A percentile compares a stretch with the other conserved stretches of the same genome.
phyloP scores from a whole-genome alignment of 1,139 yeast species.

The Yamadazyma triangularis region DNA sequence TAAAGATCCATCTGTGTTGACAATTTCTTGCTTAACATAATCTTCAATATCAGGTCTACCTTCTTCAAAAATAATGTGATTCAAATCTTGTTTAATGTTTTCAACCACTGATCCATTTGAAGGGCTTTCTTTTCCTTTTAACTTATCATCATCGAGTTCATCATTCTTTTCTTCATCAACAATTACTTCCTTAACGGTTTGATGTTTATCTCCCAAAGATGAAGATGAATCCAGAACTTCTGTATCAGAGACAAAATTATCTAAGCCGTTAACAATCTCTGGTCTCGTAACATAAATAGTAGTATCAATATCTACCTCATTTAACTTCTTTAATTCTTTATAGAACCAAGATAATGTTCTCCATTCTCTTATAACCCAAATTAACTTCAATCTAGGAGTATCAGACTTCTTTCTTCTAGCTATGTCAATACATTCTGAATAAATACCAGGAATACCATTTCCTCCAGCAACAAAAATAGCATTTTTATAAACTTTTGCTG shows the following conservation, averaged over 20 bases:
- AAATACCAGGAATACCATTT: constrained; percentile 42
- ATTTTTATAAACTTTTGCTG: constrained; percentile 23
- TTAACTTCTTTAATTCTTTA: constrained; percentile 35
- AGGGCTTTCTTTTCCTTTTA: constrained; percentile 3
- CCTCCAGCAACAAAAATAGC: constrained; percentile 37
- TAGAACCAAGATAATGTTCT: constrained; percentile 42
- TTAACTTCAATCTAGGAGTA: constrained; percentile 12
- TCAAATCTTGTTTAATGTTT: constrained; percentile 12
- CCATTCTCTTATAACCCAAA: constrained; percentile 46
- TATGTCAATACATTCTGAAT: constrained; percentile 18
- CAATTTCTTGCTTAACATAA: constrained; percentile 18
- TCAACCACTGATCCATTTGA: constrained; percentile 4
- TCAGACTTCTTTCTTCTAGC: constrained; percentile 11
- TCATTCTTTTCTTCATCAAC: constrained; percentile 9
- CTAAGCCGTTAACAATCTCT: constrained; percentile 7
- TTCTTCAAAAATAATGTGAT: constrained; percentile 20
- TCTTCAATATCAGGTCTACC: constrained; percentile 28
- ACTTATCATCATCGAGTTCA: constrained; percentile 5
- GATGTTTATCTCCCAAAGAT: no score
- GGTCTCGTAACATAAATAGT: constrained; percentile 18
- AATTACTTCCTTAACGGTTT: constrained; percentile 12
- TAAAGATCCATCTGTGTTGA: constrained; percentile 22
- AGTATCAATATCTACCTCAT: constrained; percentile 20
- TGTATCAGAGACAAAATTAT: constrained; percentile 12
- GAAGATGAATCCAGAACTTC: constrained; percentile 4